These are phyloP conservation scores for Lactifluus subvellereus DNA, from an alignment of 768 basidiomycete genomes.

Conservation along the genomic window DNA sequence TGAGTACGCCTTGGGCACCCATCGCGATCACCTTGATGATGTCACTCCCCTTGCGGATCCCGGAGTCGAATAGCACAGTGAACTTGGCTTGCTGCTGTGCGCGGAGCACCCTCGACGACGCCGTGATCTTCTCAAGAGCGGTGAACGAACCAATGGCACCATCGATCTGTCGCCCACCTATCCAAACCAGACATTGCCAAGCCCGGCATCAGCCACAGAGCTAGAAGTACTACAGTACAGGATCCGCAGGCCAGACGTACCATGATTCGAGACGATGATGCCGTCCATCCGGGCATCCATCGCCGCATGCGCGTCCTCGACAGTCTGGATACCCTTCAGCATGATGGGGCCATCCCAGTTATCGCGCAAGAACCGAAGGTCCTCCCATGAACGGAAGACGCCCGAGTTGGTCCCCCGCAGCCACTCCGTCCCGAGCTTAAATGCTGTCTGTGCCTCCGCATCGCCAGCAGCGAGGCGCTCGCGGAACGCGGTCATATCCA, in stretches of 20 bases:
- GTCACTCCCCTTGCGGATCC: slow-evolving; percentile 78
- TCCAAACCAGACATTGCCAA: too few species aligned
- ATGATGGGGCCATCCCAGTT: slow-evolving; percentile 76
- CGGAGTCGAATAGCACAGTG: slow-evolving; percentile 71
- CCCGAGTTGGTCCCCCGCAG: slow-evolving; percentile 58
- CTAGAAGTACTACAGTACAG: too few species aligned
- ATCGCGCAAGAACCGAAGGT: slow-evolving; percentile 58
- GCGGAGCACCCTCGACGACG: slow-evolving; percentile 49
- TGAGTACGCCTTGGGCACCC: slow-evolving; percentile 75
- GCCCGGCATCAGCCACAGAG: too few species aligned
- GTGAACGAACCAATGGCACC: slow-evolving; percentile 70
- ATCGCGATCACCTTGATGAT: slow-evolving; percentile 80
- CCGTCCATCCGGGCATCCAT: slow-evolving; percentile 60
- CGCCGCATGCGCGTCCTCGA: slow-evolving; percentile 65
- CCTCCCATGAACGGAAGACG: slow-evolving; percentile 60
- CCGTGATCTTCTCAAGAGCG: slow-evolving; percentile 62
- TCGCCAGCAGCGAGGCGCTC: slow-evolving; percentile 43
- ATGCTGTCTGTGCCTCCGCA: slow-evolving; percentile 34
- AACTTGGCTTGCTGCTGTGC: slow-evolving; percentile 58
- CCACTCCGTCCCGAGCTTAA: slow-evolving; percentile 58
- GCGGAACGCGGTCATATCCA: slow-evolving; percentile 46
- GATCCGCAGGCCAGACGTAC: slow-evolving; percentile 32
- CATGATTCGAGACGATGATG: slow-evolving; percentile 78
- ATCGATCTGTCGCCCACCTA: slow-evolving; percentile 72
- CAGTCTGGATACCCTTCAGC: slow-evolving; percentile 70